phyloP scores from a whole-genome alignment of 257 asterid genomes.

The Osmanthus fragrans region DNA sequence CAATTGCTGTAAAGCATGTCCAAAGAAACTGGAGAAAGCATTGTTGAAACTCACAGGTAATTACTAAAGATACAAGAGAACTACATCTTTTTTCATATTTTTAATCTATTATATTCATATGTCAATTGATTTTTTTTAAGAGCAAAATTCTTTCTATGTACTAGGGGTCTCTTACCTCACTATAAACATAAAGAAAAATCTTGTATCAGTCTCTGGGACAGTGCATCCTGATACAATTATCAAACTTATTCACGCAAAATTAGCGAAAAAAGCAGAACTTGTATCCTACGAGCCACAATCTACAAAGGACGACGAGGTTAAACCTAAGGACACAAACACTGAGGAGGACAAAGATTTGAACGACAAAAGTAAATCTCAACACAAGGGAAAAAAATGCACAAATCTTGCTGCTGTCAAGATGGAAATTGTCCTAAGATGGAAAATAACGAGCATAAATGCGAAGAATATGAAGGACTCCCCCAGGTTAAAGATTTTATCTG shows the following conservation, averaged over 20 bases:
- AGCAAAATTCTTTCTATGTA: too few species aligned
- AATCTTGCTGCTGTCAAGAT: constrained; percentile 19
- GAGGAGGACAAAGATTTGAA: background rate
- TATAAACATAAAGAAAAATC: constrained; percentile 18
- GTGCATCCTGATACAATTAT: constrained; percentile 22
- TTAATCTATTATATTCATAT: too few species aligned
- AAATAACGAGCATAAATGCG: constrained; percentile 30
- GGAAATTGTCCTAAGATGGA: constrained; percentile 18
- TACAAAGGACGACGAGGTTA: background rate
- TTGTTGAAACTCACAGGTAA: constrained; percentile 31
- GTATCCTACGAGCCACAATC: constrained; percentile 2
- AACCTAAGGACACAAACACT: background rate
- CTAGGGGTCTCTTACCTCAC: constrained; percentile 29
- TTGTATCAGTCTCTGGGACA: constrained; percentile 25
- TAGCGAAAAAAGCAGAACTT: constrained; percentile 28
- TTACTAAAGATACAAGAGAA: too few species aligned
- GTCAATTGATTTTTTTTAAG: too few species aligned
- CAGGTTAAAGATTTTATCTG: constrained; percentile 9
- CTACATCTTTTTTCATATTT: too few species aligned
- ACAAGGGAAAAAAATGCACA: constrained; percentile 2
- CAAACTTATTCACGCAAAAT: constrained; percentile 11
- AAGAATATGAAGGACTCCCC: constrained; percentile 21
- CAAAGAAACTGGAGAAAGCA: constrained; percentile 17
- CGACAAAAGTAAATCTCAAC: background rate
- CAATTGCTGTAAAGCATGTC: constrained; percentile 33